Percentiles rank a stretch among this genome's conserved stretches.
phyloP scores from a whole-genome alignment of 129 eudicot species.

The Ambrosia trifida region DNA sequence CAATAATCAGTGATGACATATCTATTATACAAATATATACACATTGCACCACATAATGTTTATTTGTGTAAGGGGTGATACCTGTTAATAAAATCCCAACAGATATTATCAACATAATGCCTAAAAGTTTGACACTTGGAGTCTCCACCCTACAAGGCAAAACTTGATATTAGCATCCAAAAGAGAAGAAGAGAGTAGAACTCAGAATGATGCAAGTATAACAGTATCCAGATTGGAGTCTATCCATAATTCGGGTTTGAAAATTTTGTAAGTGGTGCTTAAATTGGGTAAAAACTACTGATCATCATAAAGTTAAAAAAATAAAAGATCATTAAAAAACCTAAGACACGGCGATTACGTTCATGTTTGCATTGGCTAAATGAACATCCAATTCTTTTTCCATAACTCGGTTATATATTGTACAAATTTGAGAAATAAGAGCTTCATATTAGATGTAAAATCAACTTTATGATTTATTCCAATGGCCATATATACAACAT shows the following conservation, averaged over 20 bases:
- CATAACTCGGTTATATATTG: background rate
- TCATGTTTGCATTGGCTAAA: slow-evolving; percentile 9
- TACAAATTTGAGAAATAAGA: background rate
- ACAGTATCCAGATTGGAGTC: background rate
- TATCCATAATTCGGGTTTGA: background rate
- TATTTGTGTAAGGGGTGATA: slow-evolving; percentile 28
- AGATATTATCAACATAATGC: slow-evolving; percentile 83
- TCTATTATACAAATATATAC: background rate
- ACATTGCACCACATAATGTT: slow-evolving; percentile 16
- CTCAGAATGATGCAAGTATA: background rate
- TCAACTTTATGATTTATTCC: slow-evolving; percentile 6
- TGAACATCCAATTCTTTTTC: background rate
- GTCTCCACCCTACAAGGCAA: slow-evolving; percentile 77
- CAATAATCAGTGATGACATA: background rate
- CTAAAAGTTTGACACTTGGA: slow-evolving; percentile 82
- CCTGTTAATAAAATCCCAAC: slow-evolving; percentile 88
- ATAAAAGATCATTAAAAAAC: background rate
- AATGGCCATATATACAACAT: background rate
- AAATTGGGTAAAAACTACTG: background rate
- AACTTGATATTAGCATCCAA: slow-evolving; percentile 14
- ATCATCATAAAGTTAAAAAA: background rate
- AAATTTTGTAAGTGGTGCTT: background rate
- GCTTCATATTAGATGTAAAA: slow-evolving; percentile 21
- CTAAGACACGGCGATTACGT: background rate
- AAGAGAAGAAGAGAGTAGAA: background rate